Evolutionary conservation across 2,329 filamentous ascomycete species (phyloP), one percentile per base, ranked within the genome.

Genomic region (Colletotrichum sp.): DNA sequence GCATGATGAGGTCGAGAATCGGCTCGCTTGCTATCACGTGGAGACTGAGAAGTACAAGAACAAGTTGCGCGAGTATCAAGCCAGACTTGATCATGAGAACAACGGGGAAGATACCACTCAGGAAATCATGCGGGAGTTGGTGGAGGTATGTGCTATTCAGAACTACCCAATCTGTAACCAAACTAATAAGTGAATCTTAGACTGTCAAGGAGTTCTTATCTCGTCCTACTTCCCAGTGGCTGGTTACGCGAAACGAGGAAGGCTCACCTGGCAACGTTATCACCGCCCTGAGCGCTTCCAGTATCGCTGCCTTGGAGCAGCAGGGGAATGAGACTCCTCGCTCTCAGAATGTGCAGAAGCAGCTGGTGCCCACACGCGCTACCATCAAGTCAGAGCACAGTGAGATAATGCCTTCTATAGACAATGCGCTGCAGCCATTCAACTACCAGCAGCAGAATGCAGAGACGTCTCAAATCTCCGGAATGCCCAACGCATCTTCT

Each of bases 71-170:
- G 77, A 77, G 48, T 48, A 64, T 18, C 48, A 77, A 32, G 72
- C 75, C 18, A 70, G 62, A n/a, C 69, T 78, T n/a, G 60, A 76
- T n/a, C 60, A 62, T 36, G 71, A 62, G 24, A 65, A 72, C 12
- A 73, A 72, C 12, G 48, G 34, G 8, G 66, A 78, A 5, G 69
- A 73, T 6, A 81, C 82, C 4, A 28, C 28, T 22, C 59, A 62
- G 16, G 32, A 75, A 22, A 65, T 57, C 44, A 80, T 85, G 77
- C 80, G 84, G 78, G 84, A 84, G 68, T 26, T 76, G 15, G 34
- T 77, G 16, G 39, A 68, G 71, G 76, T 77, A 36, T 8, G 74
- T 48, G 13, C 34, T n/a, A 28, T 48, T 48, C 4, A 28, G n/a
- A 36, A 30, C 5, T n/a, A 44, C 65, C n/a, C 16, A 13, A 24